Base-by-base conservation (phyloP, 2,329 filamentous ascomycete species). In the Monosporascus sp. region DNA sequence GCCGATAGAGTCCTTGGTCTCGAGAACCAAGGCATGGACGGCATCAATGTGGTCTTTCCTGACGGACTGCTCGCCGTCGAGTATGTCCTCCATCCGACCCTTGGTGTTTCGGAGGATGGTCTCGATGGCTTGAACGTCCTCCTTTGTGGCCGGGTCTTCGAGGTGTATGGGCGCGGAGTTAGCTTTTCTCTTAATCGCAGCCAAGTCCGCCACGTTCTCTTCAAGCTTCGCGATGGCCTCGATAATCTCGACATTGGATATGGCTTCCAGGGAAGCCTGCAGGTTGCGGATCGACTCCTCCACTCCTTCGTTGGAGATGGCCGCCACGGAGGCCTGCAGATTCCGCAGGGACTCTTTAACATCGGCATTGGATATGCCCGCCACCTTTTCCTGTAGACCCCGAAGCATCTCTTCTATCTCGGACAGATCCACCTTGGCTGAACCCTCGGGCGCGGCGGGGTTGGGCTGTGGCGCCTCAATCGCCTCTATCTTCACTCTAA, bases 41-140 rank as follows among this genome's bases (percentile, higher is more conserved):
- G 80, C 75, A 57, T 86, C 82, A 25, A 86, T 70, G 50, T 86
- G 82, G 36, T 86, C 82, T 61, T 84, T 86, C 51, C 79, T 78
- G 9, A 91, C 84, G 2, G 83, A 75, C 53, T 88, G 84, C 36
- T 91, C 87, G 3, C 84, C 80, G 49, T 92, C 82, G 48, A 96
- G 81, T 20, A 83, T 69, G 54, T 96, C 91, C 54, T 97, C 93
- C 9, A 97, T 75, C 47, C 89, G 89, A 5, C 86, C 84, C 68
- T 97, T 97, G 34, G 91, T 92, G 67, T 96, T 96, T 42, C 88
- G 84, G 14, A 97, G 78, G 48, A 97, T 84, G 0, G 88, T 95
- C 69, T 97, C 93, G 54, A 97, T 92, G 11, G 90, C 90, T 56
- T 93, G 84, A 0, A 92, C 89, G 61, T 97, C 92, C 59, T 96